Evolutionary conservation across 1,139 yeast genomes (phyloP).

Genomic region (Sugiyamaella xylanicola): DNA sequence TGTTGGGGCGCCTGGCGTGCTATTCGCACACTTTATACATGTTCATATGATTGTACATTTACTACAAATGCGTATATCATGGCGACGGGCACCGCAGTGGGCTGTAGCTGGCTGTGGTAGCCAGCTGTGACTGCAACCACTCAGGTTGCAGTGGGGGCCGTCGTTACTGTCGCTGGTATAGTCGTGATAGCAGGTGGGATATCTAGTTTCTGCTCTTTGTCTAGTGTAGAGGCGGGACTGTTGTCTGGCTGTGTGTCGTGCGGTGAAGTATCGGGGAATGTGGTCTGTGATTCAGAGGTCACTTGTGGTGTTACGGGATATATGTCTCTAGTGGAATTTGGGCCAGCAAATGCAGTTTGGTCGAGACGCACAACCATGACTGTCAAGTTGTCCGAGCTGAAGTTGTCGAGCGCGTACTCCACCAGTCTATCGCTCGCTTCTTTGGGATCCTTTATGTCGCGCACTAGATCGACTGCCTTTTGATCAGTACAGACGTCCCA

Average conservation of each 20-base stretch:
- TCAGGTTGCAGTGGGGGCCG: neutral
- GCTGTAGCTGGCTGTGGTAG: too few relatives aligned
- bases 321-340: neutral
- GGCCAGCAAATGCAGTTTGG: slow-evolving; percentile 42
- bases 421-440: slow-evolving; percentile 71
- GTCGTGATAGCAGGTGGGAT: neutral
- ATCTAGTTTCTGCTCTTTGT: neutral
- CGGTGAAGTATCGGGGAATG: neutral
- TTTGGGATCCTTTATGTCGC: slow-evolving; percentile 58
- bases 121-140: too few relatives aligned
- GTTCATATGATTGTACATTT: too few relatives aligned
- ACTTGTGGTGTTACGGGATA: slow-evolving; percentile 27
- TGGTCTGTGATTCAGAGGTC: neutral
- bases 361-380: slow-evolving; percentile 81
- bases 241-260: neutral
- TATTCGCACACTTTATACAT: too few relatives aligned
- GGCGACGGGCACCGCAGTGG: too few relatives aligned
- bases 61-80: too few relatives aligned
- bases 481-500: slow-evolving; percentile 92
- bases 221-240: neutral
- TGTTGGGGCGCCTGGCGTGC: too few relatives aligned
- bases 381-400: slow-evolving; percentile 90
- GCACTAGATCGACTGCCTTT: slow-evolving; percentile 72
- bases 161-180: neutral
- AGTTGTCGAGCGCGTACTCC: slow-evolving; percentile 72